Evolutionary conservation across 306 rosid genomes (phyloP).

Genomic region (Comarum palustre): DNA sequence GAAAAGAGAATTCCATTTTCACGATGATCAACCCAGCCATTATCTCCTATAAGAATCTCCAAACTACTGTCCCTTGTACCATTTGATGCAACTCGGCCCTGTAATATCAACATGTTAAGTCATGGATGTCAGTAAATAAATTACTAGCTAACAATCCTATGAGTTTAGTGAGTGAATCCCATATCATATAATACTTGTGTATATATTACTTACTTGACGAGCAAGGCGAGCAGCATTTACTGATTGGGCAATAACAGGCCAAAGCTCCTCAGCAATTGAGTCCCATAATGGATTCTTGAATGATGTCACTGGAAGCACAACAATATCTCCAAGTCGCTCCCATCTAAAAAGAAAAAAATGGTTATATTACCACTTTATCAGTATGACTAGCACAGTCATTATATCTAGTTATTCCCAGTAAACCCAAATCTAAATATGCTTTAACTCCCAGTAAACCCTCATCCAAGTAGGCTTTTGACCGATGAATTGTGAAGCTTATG

Average conservation of each 20-base stretch:
- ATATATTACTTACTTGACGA: constrained; percentile 58
- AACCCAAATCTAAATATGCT: constrained; percentile 9
- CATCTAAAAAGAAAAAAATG: constrained; percentile 52
- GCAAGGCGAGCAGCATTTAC: constrained; percentile 75
- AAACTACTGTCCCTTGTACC: constrained; percentile 87
- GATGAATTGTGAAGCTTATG: neutral
- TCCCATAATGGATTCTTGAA: constrained; percentile 73
- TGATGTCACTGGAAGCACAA: constrained; percentile 67
- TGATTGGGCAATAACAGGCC: constrained; percentile 70
- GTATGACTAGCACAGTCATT: constrained; percentile 19
- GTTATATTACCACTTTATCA: constrained; percentile 21
- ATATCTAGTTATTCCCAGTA: constrained; percentile 10
- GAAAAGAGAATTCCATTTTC: constrained; percentile 87
- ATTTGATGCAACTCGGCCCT: constrained; percentile 82
- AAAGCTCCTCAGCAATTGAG: constrained; percentile 61
- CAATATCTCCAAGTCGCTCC: constrained; percentile 80
- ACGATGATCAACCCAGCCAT: constrained; percentile 91
- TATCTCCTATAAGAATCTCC: constrained; percentile 82
- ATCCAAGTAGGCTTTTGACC: no score
- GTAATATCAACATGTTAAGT: constrained; percentile 27
- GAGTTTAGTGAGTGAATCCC: constrained; percentile 9
- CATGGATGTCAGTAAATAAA: constrained; percentile 4
- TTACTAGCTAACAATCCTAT: constrained; percentile 13
- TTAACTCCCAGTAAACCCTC: neutral
- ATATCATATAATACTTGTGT: constrained; percentile 6